Conservation (phyloP, 148 eudicot genomes). For the Camellia japonica region DNA sequence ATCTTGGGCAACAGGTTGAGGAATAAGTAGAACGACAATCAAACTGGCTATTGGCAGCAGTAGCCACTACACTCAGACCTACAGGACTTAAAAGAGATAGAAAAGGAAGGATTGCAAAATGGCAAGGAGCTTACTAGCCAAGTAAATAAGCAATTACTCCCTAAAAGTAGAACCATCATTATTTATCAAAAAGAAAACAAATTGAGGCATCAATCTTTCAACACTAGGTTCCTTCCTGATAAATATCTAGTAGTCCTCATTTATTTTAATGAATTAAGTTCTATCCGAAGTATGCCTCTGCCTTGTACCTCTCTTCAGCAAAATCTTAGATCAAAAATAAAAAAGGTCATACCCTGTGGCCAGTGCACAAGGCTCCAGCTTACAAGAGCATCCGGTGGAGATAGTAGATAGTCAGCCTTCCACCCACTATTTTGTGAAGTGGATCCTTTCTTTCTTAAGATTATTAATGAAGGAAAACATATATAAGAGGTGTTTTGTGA, state of each 20-base stretch:
- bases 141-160: not conserved
- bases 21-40: not conserved
- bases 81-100: not conserved
- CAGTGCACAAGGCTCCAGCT: no score
- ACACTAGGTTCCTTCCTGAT: not conserved
- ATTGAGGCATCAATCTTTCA: not conserved
- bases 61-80: not conserved
- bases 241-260: not conserved
- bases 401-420: no score
- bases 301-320: not conserved
- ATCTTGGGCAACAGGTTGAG: not conserved
- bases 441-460: not conserved
- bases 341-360: no score
- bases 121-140: not conserved
- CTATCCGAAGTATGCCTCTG: not conserved
- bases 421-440: no score
- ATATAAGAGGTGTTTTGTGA: not conserved
- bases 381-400: no score
- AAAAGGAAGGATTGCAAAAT: not conserved
- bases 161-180: conserved; percentile 4
- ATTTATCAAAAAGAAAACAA: not conserved
- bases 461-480: not conserved
- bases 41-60: not conserved
- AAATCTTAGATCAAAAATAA: no score
- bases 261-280: not conserved